Evolutionary conservation across 768 basidiomycete species (phyloP).

Genomic region (Sarcodon aspratus): DNA sequence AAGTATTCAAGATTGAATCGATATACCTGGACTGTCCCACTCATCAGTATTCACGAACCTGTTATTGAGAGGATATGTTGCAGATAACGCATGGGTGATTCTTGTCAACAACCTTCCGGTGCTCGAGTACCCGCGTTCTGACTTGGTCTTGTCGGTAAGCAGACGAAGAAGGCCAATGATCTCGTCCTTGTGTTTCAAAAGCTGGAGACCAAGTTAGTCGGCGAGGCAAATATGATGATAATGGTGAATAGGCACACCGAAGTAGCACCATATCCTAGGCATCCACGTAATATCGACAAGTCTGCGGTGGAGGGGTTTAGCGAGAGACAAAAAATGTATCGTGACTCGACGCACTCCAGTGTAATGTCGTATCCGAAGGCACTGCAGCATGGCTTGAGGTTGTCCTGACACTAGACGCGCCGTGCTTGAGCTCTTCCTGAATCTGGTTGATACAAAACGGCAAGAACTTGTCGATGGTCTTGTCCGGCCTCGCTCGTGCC

Average conservation of each 20-base stretch:
- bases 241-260: conserved; percentile 29
- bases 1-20: background rate
- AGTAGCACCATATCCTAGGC: conserved; percentile 62
- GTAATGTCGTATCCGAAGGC: conserved; percentile 80
- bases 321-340: background rate
- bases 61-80: conserved; percentile 67
- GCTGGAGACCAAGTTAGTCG: conserved; percentile 24
- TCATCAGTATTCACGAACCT: conserved; percentile 76
- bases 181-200: conserved; percentile 57
- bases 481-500: conserved; percentile 64
- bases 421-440: conserved; percentile 76
- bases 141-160: conserved; percentile 71
- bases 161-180: conserved; percentile 51
- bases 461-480: conserved; percentile 72
- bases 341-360: conserved; percentile 65
- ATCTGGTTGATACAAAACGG: conserved; percentile 70
- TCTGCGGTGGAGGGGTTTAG: conserved; percentile 29
- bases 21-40: conserved; percentile 67
- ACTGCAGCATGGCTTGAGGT: conserved; percentile 65
- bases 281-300: conserved; percentile 72
- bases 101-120: conserved; percentile 71
- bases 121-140: conserved; percentile 80
- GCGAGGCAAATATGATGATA: background rate
- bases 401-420: conserved; percentile 78
- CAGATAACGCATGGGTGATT: conserved; percentile 61